Conservation (phyloP, 345 rosid species). For the Rhizophora mangle region DNA sequence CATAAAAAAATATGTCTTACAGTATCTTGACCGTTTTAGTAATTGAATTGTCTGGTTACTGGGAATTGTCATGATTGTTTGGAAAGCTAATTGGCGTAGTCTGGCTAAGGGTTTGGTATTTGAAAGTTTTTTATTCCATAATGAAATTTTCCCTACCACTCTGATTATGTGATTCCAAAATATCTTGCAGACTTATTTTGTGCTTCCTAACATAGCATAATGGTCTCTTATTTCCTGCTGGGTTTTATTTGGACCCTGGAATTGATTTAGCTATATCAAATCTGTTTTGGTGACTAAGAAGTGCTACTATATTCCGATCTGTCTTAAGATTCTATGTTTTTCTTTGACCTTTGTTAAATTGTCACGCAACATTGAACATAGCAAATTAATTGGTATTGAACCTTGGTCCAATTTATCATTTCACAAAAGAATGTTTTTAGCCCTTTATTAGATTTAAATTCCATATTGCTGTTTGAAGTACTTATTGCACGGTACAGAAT, state of each 20-base stretch:
- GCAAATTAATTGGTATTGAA: not conserved
- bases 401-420: not conserved
- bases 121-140: too few relatives aligned
- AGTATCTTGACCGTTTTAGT: not conserved
- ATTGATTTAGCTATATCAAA: not conserved
- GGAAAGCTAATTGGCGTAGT: not conserved
- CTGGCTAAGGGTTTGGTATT: not conserved
- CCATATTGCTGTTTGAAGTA: not conserved
- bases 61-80: not conserved
- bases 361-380: not conserved
- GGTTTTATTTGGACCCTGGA: not conserved
- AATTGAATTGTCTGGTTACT: not conserved
- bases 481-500: not conserved
- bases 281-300: not conserved
- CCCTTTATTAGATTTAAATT: not conserved
- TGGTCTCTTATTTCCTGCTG: too few relatives aligned
- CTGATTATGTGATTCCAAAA: too few relatives aligned
- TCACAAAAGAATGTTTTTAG: not conserved
- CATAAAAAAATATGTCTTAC: constrained; percentile 3
- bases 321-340: not conserved
- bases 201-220: too few relatives aligned
- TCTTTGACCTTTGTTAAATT: not conserved
- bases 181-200: too few relatives aligned
- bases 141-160: not conserved
- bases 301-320: not conserved